phyloP scores from a whole-genome alignment of 805 yeast species.

The Schwanniomyces pseudopolymorphus region DNA sequence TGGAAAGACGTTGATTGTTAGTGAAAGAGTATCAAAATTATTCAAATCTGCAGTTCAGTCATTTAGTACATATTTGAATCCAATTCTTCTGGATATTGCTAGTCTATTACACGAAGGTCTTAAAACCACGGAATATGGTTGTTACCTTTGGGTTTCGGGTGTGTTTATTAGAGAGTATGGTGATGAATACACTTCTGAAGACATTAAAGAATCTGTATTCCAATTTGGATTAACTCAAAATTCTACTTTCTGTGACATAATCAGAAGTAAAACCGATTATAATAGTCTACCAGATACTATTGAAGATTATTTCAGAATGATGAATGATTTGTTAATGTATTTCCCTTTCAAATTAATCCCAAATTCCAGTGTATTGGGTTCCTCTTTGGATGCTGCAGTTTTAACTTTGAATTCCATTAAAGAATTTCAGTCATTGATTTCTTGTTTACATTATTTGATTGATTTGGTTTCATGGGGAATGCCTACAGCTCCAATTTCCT shows the following conservation, averaged over 20 bases:
- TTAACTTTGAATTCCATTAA: constrained; percentile 50
- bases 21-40: constrained; percentile 74
- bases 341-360: constrained; percentile 56
- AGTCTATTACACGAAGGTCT: constrained; percentile 70
- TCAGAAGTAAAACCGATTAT: constrained; percentile 22
- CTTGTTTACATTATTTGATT: constrained; percentile 72
- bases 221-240: constrained; percentile 70
- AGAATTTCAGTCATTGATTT: constrained; percentile 68
- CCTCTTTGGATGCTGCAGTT: constrained; percentile 59
- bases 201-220: constrained; percentile 63
- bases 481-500: constrained; percentile 74
- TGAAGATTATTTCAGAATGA: constrained; percentile 85
- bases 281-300: constrained; percentile 62
- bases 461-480: constrained; percentile 87
- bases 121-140: constrained; percentile 66
- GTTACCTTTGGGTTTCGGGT: constrained; percentile 90
- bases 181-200: constrained; percentile 48
- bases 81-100: constrained; percentile 64
- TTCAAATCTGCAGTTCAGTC: constrained; percentile 65
- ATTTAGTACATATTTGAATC: constrained; percentile 53
- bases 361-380: constrained; percentile 46
- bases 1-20: constrained; percentile 60
- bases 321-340: constrained; percentile 73
- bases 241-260: constrained; percentile 47
- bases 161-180: constrained; percentile 72